Conservation (phyloP, 495 filamentous ascomycete genomes). For the Hypoxylon cercidicola region DNA sequence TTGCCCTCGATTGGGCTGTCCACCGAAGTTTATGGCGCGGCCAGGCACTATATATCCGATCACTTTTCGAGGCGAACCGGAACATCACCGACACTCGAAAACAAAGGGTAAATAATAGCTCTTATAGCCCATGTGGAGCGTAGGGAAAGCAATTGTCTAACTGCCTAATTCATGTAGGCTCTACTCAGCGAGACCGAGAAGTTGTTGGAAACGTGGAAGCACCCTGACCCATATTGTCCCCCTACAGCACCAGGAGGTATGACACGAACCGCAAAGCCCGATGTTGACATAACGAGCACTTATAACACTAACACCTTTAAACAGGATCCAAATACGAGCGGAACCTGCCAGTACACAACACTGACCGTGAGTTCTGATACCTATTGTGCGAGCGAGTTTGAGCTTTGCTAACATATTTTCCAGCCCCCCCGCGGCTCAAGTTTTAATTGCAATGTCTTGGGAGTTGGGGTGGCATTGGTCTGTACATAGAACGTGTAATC, state of each 20-base stretch:
- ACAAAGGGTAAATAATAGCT: constrained; percentile 72
- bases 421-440: constrained; percentile 58
- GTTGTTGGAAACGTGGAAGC: constrained; percentile 92
- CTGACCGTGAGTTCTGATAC: constrained; percentile 74
- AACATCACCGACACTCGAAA: constrained; percentile 86
- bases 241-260: constrained; percentile 95
- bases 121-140: background rate
- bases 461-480: constrained; percentile 7
- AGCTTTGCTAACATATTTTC: constrained; percentile 14
- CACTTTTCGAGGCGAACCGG: constrained; percentile 93
- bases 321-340: constrained; percentile 95
- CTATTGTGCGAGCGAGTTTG: background rate
- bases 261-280: constrained; percentile 41
- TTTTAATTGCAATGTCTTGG: constrained; percentile 46
- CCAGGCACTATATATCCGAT: constrained; percentile 94
- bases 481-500: constrained; percentile 45
- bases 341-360: constrained; percentile 81
- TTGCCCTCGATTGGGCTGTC: constrained; percentile 93
- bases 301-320: constrained; percentile 33
- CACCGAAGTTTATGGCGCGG: constrained; percentile 92
- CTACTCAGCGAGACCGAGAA: constrained; percentile 88
- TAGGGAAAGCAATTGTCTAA: constrained; percentile 1
- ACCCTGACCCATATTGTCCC: constrained; percentile 89
- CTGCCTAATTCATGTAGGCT: constrained; percentile 58
- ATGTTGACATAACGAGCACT: constrained; percentile 6